These are phyloP conservation scores for Filobasidium wieringae DNA, from an alignment of 768 basidiomycete genomes.

Conservation along the genomic window DNA sequence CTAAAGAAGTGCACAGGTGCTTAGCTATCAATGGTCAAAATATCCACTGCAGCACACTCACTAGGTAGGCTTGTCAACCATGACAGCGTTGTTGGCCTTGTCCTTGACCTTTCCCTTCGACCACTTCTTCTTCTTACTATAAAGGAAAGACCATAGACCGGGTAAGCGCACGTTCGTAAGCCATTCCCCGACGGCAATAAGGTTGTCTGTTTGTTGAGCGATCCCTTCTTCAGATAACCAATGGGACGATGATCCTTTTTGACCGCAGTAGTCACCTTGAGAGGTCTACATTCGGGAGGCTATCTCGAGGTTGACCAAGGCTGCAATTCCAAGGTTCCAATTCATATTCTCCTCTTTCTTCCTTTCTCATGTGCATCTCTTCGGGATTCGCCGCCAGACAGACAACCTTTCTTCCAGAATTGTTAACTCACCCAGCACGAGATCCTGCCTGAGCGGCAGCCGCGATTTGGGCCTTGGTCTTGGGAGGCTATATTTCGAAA, in stretches of 20 bases:
- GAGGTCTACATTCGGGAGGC: too few species aligned
- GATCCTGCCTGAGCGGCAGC: slow-evolving; percentile 39
- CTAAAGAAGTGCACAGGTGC: slow-evolving; percentile 11
- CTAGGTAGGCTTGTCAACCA: slow-evolving; percentile 81
- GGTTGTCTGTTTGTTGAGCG: too few species aligned
- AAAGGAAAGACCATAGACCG: neutral
- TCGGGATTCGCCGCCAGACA: neutral
- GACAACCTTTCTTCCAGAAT: neutral
- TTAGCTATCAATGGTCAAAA: too few species aligned
- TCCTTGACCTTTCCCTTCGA: slow-evolving; percentile 99
- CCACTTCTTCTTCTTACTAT: slow-evolving; percentile 98
- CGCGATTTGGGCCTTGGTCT: slow-evolving; percentile 39
- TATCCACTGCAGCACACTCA: slow-evolving; percentile 17
- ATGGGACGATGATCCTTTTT: too few species aligned
- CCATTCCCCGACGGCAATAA: too few species aligned
- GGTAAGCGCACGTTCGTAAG: too few species aligned
- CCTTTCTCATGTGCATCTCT: neutral
- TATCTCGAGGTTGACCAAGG: too few species aligned
- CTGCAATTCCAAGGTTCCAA: neutral
- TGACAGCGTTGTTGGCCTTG: slow-evolving; percentile 94
- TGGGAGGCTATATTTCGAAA: slow-evolving; percentile 23
- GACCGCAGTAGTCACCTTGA: too few species aligned
- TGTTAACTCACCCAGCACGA: slow-evolving; percentile 35
- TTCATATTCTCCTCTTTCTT: neutral
- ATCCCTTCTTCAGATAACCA: too few species aligned